These are phyloP conservation scores for Sporisorium graminicola DNA, from an alignment of 1,284 basidiomycete genomes.

Conservation along the genomic window DNA sequence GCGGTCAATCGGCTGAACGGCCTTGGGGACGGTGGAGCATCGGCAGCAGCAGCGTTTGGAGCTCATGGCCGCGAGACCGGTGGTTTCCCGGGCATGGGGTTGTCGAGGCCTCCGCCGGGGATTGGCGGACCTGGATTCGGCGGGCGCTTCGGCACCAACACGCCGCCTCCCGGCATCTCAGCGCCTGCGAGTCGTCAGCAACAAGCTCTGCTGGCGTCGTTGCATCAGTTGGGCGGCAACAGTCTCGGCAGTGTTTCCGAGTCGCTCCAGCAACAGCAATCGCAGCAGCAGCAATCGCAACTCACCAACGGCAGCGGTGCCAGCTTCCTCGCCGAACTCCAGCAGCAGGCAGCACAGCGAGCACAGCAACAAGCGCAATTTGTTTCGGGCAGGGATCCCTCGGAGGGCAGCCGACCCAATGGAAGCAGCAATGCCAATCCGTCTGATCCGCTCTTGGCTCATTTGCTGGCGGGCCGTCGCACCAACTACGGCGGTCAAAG, in stretches of 20 bases:
- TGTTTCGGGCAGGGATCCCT: slow-evolving; percentile 23
- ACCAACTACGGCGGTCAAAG: slow-evolving; percentile 27
- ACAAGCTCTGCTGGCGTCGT: slow-evolving; percentile 50
- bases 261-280: slow-evolving; percentile 41
- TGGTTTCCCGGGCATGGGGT: slow-evolving; percentile 43
- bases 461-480: slow-evolving; percentile 58
- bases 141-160: slow-evolving; percentile 44
- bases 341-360: slow-evolving; percentile 46
- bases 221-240: slow-evolving; percentile 44
- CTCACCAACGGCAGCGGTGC: slow-evolving; percentile 37
- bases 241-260: slow-evolving; percentile 15
- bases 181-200: slow-evolving; percentile 50
- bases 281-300: slow-evolving; percentile 16
- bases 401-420: slow-evolving; percentile 28
- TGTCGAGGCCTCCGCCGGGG: slow-evolving; percentile 37
- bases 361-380: slow-evolving; percentile 48
- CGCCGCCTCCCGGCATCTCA: slow-evolving; percentile 45
- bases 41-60: slow-evolving; percentile 32
- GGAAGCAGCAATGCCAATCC: slow-evolving; percentile 37
- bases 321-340: slow-evolving; percentile 48
- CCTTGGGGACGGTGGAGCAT: slow-evolving; percentile 35
- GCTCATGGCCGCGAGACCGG: slow-evolving; percentile 32
- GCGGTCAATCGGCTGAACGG: slow-evolving; percentile 20
- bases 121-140: slow-evolving; percentile 47
- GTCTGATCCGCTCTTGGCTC: slow-evolving; percentile 63